A percentile compares a stretch with the other conserved stretches of the same genome.
These are phyloP conservation scores for Microglena sp. DNA, from an alignment of 139 green algal genomes.

Conservation along the genomic window DNA sequence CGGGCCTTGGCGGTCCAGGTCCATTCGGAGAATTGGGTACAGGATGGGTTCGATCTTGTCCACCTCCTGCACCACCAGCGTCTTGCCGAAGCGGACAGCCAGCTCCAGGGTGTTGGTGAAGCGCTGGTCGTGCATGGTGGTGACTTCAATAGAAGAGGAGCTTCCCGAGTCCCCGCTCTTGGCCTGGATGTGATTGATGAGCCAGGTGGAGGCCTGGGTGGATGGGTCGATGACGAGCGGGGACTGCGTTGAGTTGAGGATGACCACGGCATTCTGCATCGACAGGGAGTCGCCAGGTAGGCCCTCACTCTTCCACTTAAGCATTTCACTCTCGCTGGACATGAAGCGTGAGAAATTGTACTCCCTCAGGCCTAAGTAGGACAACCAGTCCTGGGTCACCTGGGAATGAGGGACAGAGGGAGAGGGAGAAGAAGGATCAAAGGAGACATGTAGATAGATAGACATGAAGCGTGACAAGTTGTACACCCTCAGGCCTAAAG, in stretches of 20 bases:
- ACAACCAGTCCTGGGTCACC: slow-evolving; percentile 17
- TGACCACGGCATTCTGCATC: slow-evolving; percentile 61
- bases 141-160: slow-evolving; percentile 23
- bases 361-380: slow-evolving; percentile 7
- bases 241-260: slow-evolving; percentile 35
- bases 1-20: slow-evolving; percentile 38
- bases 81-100: slow-evolving; percentile 77
- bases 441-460: too few relatives aligned
- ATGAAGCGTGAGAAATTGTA: slow-evolving; percentile 58
- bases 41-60: slow-evolving; percentile 66
- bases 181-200: slow-evolving; percentile 45
- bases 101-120: slow-evolving; percentile 70
- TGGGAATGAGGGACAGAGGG: not conserved
- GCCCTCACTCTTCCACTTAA: slow-evolving; percentile 66
- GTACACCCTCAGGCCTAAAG: slow-evolving; percentile 31
- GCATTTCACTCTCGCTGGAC: slow-evolving; percentile 56
- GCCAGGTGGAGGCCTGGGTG: slow-evolving; percentile 52
- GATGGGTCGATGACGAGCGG: slow-evolving; percentile 73
- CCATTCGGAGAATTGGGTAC: slow-evolving; percentile 51
- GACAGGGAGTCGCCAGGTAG: slow-evolving; percentile 56
- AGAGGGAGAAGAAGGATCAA: not conserved
- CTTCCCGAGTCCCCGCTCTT: too few relatives aligned
- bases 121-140: slow-evolving; percentile 48
- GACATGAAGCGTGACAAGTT: slow-evolving; percentile 52
- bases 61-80: slow-evolving; percentile 54